These are phyloP conservation scores for Epithele typhae DNA, from an alignment of 768 basidiomycete genomes.

Conservation along the genomic window DNA sequence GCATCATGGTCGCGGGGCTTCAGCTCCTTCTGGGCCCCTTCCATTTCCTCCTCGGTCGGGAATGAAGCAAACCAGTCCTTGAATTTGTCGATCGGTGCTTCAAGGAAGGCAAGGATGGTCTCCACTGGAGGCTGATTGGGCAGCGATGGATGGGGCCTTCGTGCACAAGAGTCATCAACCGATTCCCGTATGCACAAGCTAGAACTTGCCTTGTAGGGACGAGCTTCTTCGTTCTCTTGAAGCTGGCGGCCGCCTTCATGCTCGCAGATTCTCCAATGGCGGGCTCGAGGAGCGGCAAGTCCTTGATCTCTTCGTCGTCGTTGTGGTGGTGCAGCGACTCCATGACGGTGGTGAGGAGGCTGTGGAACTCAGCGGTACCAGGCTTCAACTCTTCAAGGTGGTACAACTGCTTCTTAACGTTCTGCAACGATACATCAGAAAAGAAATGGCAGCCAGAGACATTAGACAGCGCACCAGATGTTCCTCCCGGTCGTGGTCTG, in stretches of 20 bases:
- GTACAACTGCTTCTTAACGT: slow-evolving; percentile 38
- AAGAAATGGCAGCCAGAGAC: neutral
- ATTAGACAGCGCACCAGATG: slow-evolving; percentile 39
- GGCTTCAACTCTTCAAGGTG: slow-evolving; percentile 41
- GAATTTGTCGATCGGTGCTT: slow-evolving; percentile 55
- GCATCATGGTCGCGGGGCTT: slow-evolving; percentile 26
- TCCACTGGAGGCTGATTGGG: slow-evolving; percentile 60
- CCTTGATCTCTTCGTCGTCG: slow-evolving; percentile 52
- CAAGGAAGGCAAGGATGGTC: slow-evolving; percentile 50
- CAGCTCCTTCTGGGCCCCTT: slow-evolving; percentile 31
- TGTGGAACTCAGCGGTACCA: slow-evolving; percentile 40
- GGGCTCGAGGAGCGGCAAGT: slow-evolving; percentile 51
- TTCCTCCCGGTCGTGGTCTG: slow-evolving; percentile 52
- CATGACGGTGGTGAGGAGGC: slow-evolving; percentile 41
- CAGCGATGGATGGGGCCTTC: slow-evolving; percentile 47
- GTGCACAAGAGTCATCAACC: neutral
- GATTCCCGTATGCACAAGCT: neutral
- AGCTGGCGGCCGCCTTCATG: slow-evolving; percentile 39
- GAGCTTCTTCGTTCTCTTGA: slow-evolving; percentile 57
- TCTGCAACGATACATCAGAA: slow-evolving; percentile 13
- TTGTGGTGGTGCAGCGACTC: slow-evolving; percentile 47
- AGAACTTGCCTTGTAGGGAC: slow-evolving; percentile 48
- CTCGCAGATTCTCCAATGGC: slow-evolving; percentile 42
- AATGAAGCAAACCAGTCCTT: slow-evolving; percentile 52
- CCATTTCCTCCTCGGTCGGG: slow-evolving; percentile 51